Evolutionary conservation across 2,329 filamentous ascomycete species (phyloP), one percentile per base, ranked within the genome.

Genomic region (Coniochaeta sp.): DNA sequence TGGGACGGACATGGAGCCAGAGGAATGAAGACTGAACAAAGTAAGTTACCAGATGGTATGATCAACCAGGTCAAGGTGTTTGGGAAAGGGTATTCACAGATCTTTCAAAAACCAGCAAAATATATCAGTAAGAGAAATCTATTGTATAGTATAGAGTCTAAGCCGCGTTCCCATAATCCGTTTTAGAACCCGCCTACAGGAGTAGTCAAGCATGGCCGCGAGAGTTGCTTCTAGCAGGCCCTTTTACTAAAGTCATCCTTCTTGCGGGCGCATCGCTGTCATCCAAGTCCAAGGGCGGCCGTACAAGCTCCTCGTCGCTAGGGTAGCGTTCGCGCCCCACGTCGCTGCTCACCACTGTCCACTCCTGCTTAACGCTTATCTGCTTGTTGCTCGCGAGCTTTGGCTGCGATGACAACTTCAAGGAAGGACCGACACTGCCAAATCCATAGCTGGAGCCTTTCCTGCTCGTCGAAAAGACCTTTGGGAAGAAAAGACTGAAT

Each of bases 301-400:
- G 28, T n/a, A 57, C 54, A 24, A 57, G 54, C 33, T 57, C 54
- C 54, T 57, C 54, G 31, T 57, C 54, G 33, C 54, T 57, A 4
- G 7, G 54, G 38, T 50, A 58, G 4, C 38, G 44, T 38, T 47
- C 57, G n/a, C 40, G 57, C 3, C 44, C 57, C 57, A 58, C 57
- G 31, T 58, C 38, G 31, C 57, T 58, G 60, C 64, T 65, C 22
- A 68, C 61, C 77, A 71, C 67, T 6, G 64, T 63, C 68, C 67
- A 71, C 59, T 71, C 69, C 54, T 69, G 65, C 63, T 71, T 68
- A 47, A 71, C 64, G 56, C 62, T 67, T 61, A 71, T 69, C 57
- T 65, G 65, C 36, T 64, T 65, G 16, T 59, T 58, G 24, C 43
- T 54, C 11, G 44, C 59, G 26, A 62, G 61, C 57, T 59, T 63